A percentile compares a stretch with the other conserved stretches of the same genome.
Evolutionary conservation across 2,329 filamentous ascomycete genomes (phyloP).

Genomic region (Oidium heveae): DNA sequence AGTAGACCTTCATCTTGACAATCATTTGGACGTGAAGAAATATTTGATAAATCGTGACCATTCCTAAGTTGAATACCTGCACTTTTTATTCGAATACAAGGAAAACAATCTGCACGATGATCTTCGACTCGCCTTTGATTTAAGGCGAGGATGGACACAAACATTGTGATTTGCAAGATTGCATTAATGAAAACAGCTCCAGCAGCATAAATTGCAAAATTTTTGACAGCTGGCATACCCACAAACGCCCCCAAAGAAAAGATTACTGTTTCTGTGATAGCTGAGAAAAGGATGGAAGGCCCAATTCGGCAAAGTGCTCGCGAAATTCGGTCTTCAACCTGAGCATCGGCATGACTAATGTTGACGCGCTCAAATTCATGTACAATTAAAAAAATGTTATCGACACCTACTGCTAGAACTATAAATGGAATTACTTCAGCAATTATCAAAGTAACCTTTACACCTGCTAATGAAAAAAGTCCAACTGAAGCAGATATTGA

Average conservation of each 20-base stretch:
- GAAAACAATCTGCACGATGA: conserved; percentile 72
- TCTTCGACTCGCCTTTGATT: conserved; percentile 84
- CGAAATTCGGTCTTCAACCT: conserved; percentile 65
- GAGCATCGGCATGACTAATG: conserved; percentile 65
- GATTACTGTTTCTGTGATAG: conserved; percentile 78
- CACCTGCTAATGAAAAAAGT: conserved; percentile 69
- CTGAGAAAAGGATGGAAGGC: conserved; percentile 84
- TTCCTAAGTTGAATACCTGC: conserved; percentile 40
- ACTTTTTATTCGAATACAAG: conserved; percentile 59
- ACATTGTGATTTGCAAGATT: conserved; percentile 90
- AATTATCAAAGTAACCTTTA: conserved; percentile 93
- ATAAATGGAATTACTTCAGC: conserved; percentile 97
- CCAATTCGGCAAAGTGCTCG: conserved; percentile 88
- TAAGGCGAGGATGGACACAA: conserved; percentile 69
- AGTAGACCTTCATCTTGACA: conserved; percentile 62
- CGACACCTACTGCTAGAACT: conserved; percentile 83
- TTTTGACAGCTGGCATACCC: conserved; percentile 91
- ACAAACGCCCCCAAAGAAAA: conserved; percentile 85
- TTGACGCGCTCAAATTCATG: conserved; percentile 96
- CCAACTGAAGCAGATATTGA: conserved; percentile 90
- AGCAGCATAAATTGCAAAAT: conserved; percentile 90
- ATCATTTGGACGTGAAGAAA: conserved; percentile 13
- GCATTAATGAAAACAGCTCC: conserved; percentile 95
- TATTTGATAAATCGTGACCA: conserved; percentile 31
- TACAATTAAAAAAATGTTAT: conserved; percentile 97